Evolutionary conservation across 768 basidiomycete species (phyloP).

Genomic region (Stropharia rugosoannulata): DNA sequence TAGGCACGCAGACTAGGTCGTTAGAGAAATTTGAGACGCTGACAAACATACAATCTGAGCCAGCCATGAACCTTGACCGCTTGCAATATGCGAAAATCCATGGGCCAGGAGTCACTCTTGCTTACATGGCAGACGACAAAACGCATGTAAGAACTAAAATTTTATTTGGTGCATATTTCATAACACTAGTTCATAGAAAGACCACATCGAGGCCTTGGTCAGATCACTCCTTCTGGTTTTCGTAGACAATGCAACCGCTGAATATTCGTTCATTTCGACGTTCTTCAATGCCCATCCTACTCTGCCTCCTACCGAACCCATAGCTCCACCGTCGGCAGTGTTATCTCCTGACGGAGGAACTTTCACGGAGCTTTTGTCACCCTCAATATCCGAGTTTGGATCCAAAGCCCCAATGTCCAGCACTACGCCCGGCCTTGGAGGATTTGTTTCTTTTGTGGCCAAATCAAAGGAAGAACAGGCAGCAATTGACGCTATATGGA

Average conservation of each 20-base stretch:
- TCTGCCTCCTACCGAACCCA: slow-evolving; percentile 32
- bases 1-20: slow-evolving; percentile 51
- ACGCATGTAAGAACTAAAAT: slow-evolving; percentile 56
- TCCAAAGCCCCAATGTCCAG: slow-evolving; percentile 24
- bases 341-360: slow-evolving; percentile 44
- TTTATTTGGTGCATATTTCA: slow-evolving; percentile 9
- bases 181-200: slow-evolving; percentile 52
- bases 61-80: slow-evolving; percentile 50
- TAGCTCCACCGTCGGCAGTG: slow-evolving; percentile 35
- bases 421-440: slow-evolving; percentile 32
- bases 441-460: slow-evolving; percentile 30
- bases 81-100: slow-evolving; percentile 71
- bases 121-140: slow-evolving; percentile 90
- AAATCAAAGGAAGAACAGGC: slow-evolving; percentile 61
- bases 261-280: slow-evolving; percentile 82
- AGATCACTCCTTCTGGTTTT: slow-evolving; percentile 87
- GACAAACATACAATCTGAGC: slow-evolving; percentile 41
- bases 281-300: slow-evolving; percentile 66
- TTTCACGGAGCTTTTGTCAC: slow-evolving; percentile 41
- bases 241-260: slow-evolving; percentile 92
- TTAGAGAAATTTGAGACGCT: slow-evolving; percentile 72
- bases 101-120: slow-evolving; percentile 76
- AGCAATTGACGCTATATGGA: slow-evolving; percentile 73
- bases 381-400: slow-evolving; percentile 52
- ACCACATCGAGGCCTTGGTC: slow-evolving; percentile 78